A percentile compares a stretch with the other conserved stretches of the same genome.
Conservation (phyloP, 805 yeast genomes). For the Hanseniaspora taiwanica region DNA sequence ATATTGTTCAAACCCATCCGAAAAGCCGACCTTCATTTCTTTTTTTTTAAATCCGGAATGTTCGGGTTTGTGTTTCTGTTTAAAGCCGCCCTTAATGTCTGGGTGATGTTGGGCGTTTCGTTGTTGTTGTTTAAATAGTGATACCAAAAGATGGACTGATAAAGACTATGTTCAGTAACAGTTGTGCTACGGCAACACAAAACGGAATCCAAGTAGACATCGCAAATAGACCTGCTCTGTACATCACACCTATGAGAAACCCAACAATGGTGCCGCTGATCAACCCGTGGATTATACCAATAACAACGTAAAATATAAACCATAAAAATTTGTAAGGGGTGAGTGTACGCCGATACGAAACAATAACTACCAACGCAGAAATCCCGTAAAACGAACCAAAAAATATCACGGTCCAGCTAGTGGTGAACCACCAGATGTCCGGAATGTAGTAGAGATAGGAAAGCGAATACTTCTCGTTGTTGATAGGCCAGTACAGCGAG, state of each 20-base stretch:
- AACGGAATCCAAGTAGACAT: slow-evolving; percentile 96
- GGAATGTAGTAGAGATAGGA: slow-evolving; percentile 51
- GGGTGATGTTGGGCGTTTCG: no score
- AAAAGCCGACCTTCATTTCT: no score
- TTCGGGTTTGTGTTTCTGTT: no score
- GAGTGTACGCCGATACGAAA: slow-evolving; percentile 20
- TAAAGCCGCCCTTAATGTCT: no score
- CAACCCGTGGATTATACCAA: slow-evolving; percentile 55
- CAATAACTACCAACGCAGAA: slow-evolving; percentile 37
- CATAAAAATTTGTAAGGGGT: not conserved
- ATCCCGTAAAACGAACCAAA: slow-evolving; percentile 46
- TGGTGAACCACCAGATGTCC: slow-evolving; percentile 83
- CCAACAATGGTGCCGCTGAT: slow-evolving; percentile 70
- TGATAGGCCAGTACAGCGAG: slow-evolving; percentile 59
- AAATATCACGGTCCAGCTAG: slow-evolving; percentile 66
- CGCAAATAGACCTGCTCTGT: slow-evolving; percentile 64
- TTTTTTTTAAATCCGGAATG: not conserved
- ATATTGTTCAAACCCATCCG: no score
- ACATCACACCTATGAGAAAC: slow-evolving; percentile 57
- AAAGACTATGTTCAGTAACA: slow-evolving; percentile 43
- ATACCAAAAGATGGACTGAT: not conserved
- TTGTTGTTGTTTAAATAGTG: not conserved
- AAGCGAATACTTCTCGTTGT: slow-evolving; percentile 22
- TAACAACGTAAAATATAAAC: slow-evolving; percentile 31
- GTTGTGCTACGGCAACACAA: slow-evolving; percentile 58